These are phyloP conservation scores for Ganoderma lucidum DNA, from an alignment of 1,284 basidiomycete species.

Conservation along the genomic window DNA sequence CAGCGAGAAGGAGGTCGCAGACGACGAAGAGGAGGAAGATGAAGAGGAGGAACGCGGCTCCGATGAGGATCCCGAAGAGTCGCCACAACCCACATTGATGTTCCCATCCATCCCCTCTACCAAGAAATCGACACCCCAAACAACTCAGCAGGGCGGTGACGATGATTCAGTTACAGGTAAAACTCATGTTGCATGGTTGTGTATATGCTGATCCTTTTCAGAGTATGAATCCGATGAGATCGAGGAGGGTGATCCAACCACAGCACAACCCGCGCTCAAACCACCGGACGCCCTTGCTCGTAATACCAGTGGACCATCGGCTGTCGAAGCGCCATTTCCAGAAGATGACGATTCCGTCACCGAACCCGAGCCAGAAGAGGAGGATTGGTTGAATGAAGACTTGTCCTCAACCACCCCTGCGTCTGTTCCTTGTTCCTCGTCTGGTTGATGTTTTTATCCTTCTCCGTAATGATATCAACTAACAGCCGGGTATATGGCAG, in stretches of 20 bases:
- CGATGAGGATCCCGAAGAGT: conserved; percentile 15
- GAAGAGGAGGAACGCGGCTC: conserved; percentile 28
- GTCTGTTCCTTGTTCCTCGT: neutral
- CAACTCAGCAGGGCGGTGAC: neutral
- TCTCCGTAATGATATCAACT: neutral
- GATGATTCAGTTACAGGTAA: conserved; percentile 32
- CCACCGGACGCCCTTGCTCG: neutral
- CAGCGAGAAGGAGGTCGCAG: conserved; percentile 33
- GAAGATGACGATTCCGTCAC: conserved; percentile 36
- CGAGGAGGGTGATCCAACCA: neutral
- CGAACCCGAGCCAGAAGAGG: conserved; percentile 35
- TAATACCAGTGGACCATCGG: neutral
- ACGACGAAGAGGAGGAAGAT: conserved; percentile 26
- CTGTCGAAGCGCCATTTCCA: conserved; percentile 19
- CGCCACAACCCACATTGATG: conserved; percentile 1
- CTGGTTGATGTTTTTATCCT: neutral
- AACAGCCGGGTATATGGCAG: neutral
- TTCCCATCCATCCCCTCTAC: conserved; percentile 16
- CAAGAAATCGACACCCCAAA: conserved; percentile 4
- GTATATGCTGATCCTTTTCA: neutral
- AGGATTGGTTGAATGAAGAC: conserved; percentile 14
- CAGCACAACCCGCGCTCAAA: conserved; percentile 14
- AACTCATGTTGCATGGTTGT: neutral
- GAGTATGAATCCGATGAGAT: conserved; percentile 26
- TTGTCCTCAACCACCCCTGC: neutral